These are phyloP conservation scores for Blastocystis sp. DNA, from an alignment of 352 stramenopile species.

Conservation along the genomic window DNA sequence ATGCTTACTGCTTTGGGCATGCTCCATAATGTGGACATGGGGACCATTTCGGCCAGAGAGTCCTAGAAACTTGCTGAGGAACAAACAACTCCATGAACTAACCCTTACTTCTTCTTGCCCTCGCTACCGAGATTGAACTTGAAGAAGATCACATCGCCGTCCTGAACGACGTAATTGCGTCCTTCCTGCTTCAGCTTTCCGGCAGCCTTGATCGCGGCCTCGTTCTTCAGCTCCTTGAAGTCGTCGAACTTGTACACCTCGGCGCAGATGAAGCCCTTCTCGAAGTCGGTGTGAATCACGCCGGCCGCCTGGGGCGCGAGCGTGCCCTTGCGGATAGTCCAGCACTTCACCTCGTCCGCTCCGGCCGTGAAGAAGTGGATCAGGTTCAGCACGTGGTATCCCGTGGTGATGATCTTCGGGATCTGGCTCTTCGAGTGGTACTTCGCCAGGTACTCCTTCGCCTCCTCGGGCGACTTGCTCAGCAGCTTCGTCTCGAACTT, in stretches of 20 bases:
- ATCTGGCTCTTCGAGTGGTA: constrained; percentile 82
- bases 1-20: no score
- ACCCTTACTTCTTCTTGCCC: constrained; percentile 78
- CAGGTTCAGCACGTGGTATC: constrained; percentile 92
- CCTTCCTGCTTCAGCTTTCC: constrained; percentile 85
- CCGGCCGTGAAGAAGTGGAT: constrained; percentile 99
- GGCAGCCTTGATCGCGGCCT: constrained; percentile 80
- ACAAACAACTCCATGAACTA: constrained; percentile 78
- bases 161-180: constrained; percentile 83
- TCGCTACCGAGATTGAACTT: constrained; percentile 82
- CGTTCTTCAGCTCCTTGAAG: constrained; percentile 80
- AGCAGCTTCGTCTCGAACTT: constrained; percentile 92
- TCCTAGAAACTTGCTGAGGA: not conserved
- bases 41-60: no score
- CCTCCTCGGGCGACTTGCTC: constrained; percentile 73
- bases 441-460: constrained; percentile 72
- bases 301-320: constrained; percentile 92
- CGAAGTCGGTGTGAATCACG: constrained; percentile 98
- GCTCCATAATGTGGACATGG: no score
- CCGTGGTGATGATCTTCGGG: constrained; percentile 93
- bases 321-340: constrained; percentile 92
- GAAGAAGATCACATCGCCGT: constrained; percentile 86
- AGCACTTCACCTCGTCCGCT: constrained; percentile 95
- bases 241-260: constrained; percentile 81
- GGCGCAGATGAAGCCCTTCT: constrained; percentile 97